Conservation (phyloP, 1,284 basidiomycete species). For the Takashimella tepidaria region DNA sequence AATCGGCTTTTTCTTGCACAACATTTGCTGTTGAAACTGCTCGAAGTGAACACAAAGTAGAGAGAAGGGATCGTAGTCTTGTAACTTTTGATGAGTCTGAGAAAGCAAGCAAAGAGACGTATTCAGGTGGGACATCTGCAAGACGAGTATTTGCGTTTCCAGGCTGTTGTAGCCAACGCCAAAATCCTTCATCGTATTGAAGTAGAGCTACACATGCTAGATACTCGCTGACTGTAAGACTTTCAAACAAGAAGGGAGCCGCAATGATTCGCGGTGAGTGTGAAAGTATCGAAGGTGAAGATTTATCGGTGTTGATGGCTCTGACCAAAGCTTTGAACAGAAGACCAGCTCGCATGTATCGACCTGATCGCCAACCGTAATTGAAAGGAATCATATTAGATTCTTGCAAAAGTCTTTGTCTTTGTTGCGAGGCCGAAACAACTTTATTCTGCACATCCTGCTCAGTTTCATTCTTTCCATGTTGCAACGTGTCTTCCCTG, state of each 20-base stretch:
- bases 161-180: conserved; percentile 25
- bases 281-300: conserved; percentile 18
- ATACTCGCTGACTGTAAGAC: conserved; percentile 30
- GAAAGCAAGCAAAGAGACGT: not conserved
- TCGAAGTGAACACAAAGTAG: not conserved
- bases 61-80: not conserved
- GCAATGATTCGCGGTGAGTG: conserved; percentile 30
- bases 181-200: conserved; percentile 30
- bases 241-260: conserved; percentile 32
- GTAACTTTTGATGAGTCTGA: not conserved
- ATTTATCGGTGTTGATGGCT: conserved; percentile 11
- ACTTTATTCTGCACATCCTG: not conserved
- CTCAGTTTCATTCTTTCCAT: no score
- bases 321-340: conserved; percentile 28
- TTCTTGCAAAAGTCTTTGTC: conserved; percentile 25
- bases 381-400: conserved; percentile 23
- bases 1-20: not conserved
- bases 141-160: conserved; percentile 18
- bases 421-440: not conserved
- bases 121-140: conserved; percentile 9
- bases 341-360: conserved; percentile 22
- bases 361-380: conserved; percentile 31
- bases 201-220: conserved; percentile 21
- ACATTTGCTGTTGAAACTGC: not conserved
- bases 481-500: not conserved